phyloP scores from a whole-genome alignment of 2,329 filamentous ascomycete genomes.

The Fusarium euwallaceae region DNA sequence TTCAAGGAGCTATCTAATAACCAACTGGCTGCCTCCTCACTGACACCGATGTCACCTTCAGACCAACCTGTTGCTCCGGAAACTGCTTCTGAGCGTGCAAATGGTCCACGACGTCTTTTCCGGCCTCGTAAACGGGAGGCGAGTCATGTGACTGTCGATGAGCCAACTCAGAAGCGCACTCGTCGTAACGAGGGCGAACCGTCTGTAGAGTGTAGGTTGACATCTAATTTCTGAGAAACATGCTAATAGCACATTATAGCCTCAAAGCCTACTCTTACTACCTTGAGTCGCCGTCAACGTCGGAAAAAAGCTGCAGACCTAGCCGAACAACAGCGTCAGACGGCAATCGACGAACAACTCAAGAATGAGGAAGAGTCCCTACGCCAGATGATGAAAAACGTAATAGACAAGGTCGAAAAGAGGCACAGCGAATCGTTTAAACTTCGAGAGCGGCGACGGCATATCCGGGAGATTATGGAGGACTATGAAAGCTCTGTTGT shows the following conservation, averaged over 20 bases:
- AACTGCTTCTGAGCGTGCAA: not conserved
- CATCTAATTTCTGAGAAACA: not conserved
- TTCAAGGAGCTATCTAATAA: not conserved
- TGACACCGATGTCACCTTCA: not conserved
- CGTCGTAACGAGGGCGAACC: not conserved
- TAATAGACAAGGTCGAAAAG: not conserved
- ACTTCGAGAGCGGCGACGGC: not conserved
- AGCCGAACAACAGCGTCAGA: not conserved
- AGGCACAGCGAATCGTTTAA: not conserved
- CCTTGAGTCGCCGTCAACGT: not conserved
- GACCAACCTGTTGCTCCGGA: not conserved
- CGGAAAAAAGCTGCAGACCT: not conserved
- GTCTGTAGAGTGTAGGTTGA: not conserved
- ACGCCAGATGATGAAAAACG: not conserved
- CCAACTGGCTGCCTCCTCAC: not conserved
- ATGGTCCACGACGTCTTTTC: not conserved
- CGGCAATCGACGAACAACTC: not conserved
- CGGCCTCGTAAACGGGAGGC: not conserved
- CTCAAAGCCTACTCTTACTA: not conserved
- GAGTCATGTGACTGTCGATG: not conserved
- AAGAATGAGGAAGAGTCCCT: not conserved
- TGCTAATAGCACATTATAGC: not conserved
- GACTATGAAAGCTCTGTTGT: not conserved
- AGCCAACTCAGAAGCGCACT: not conserved
- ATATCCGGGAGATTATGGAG: not conserved